Percentiles rank a stretch among this genome's conserved stretches.
Conservation (phyloP, 2,329 filamentous ascomycete species). For the Fusarium veterinarium region DNA sequence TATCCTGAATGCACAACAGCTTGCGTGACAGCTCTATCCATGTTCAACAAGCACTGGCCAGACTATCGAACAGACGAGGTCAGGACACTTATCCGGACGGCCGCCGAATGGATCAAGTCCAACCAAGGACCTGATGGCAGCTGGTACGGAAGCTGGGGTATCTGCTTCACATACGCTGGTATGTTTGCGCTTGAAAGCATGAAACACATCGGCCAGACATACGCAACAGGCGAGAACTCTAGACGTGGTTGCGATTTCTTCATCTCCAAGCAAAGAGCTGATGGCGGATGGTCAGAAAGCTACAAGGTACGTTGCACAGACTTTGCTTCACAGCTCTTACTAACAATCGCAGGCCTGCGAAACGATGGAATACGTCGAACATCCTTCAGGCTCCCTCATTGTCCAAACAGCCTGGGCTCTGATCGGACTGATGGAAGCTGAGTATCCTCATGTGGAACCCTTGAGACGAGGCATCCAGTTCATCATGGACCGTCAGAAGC, state of each 20-base stretch:
- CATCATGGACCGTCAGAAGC: slow-evolving; percentile 85
- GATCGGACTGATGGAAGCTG: slow-evolving; percentile 83
- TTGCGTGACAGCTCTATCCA: slow-evolving; percentile 85
- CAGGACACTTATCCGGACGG: slow-evolving; percentile 74
- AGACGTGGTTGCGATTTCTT: slow-evolving; percentile 87
- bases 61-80: slow-evolving; percentile 84
- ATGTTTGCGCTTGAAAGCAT: slow-evolving; percentile 97
- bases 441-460: slow-evolving; percentile 79
- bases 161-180: slow-evolving; percentile 96
- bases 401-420: slow-evolving; percentile 95
- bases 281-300: slow-evolving; percentile 97
- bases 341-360: slow-evolving; percentile 73
- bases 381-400: slow-evolving; percentile 81
- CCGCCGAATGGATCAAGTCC: slow-evolving; percentile 84
- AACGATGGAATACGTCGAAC: slow-evolving; percentile 78
- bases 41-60: slow-evolving; percentile 86
- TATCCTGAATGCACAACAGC: slow-evolving; percentile 98
- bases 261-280: slow-evolving; percentile 82
- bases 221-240: slow-evolving; percentile 76
- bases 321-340: not conserved
- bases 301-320: slow-evolving; percentile 69
- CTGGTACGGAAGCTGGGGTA: slow-evolving; percentile 98
- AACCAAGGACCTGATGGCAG: slow-evolving; percentile 85
- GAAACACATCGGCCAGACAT: slow-evolving; percentile 82
- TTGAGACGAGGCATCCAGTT: slow-evolving; percentile 80